Evolutionary conservation across 192 early-diverging fungal genomes (phyloP).

Genomic region (Kickxella alabastrina): DNA sequence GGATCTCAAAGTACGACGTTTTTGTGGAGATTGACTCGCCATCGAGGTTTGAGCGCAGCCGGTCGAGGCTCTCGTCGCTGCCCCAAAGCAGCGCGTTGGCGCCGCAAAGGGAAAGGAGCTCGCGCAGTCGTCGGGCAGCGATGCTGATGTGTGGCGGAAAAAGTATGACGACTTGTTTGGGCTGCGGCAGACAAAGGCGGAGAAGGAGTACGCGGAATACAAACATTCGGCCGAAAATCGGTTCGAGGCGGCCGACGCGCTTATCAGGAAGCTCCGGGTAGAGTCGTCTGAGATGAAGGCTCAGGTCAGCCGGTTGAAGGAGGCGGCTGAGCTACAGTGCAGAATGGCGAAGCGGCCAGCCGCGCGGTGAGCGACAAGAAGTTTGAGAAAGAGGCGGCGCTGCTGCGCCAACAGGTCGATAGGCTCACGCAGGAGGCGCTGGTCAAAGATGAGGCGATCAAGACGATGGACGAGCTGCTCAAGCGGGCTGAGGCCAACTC

Average conservation of each 20-base stretch:
- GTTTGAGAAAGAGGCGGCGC: slow-evolving; percentile 29
- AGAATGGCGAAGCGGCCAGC: too few relatives aligned
- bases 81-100: neutral
- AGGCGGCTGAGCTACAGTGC: too few relatives aligned
- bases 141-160: slow-evolving; percentile 31
- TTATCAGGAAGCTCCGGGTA: slow-evolving; percentile 32
- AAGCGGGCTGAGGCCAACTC: slow-evolving; percentile 40
- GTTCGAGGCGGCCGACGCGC: slow-evolving; percentile 30
- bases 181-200: slow-evolving; percentile 36
- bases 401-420: slow-evolving; percentile 34
- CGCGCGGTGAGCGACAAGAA: slow-evolving; percentile 23
- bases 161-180: slow-evolving; percentile 44
- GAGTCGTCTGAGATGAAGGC: slow-evolving; percentile 25
- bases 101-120: neutral
- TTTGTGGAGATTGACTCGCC: slow-evolving; percentile 42
- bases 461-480: slow-evolving; percentile 39
- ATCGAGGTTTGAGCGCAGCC: slow-evolving; percentile 36
- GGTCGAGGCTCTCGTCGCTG: slow-evolving; percentile 8
- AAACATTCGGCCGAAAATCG: slow-evolving; percentile 29
- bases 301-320: slow-evolving; percentile 7
- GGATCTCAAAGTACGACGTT: neutral
- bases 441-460: slow-evolving; percentile 39
- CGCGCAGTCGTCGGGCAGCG: slow-evolving; percentile 1
- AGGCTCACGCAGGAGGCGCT: slow-evolving; percentile 37
- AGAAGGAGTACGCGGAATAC: slow-evolving; percentile 33